Evolutionary conservation across 768 basidiomycete genomes (phyloP), one percentile per base, ranked within the genome.

Genomic region (Auriscalpium orientale): DNA sequence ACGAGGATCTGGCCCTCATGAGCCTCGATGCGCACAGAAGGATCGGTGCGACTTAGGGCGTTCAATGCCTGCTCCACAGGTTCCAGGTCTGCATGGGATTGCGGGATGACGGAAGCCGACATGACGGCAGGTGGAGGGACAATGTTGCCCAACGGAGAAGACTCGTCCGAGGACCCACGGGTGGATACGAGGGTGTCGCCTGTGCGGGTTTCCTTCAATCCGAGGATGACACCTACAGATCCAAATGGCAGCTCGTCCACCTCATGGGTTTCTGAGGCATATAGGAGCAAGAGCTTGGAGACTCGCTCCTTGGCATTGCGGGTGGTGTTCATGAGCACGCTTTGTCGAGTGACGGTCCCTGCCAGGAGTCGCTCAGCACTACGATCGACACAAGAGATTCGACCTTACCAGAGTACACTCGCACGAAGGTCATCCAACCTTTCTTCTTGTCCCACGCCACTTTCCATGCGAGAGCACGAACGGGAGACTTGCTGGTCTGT

Each of bases 381-480:
- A 34, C 28, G 49, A 45, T 18, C 61, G 35, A 10, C 50, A 56
- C 53, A 56, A n/a, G 36, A n/a, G 38, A 22, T 5, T 12, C 20
- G 16, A 38, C 68, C 74, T 58, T 67, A 89, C 91, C 91, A 53
- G 91, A 91, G 68, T 94, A 94, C 18, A 94, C 81, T 22, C 91
- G 78, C 40, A 94, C 85, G 66, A 91, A 94, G 2, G 91, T 93
- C 90, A 94, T 91, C 91, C 91, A 94, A 21, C 91, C 91, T 62
- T 78, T 79, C 55, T 73, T 80, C 56, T 83, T 83, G 64, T 94
- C 90, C 91, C 90, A 92, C 34, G 74, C 77, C 20, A 94, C 91
- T 66, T 94, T 94, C 91, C 92, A 94, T 2, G 88, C 91, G 28
- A 94, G 74, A 59, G 85, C 68, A 37, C 79, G 82, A 21, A 88